These are phyloP conservation scores for Parachlorella kessleri DNA, from an alignment of 139 green algal genomes.

Conservation along the genomic window DNA sequence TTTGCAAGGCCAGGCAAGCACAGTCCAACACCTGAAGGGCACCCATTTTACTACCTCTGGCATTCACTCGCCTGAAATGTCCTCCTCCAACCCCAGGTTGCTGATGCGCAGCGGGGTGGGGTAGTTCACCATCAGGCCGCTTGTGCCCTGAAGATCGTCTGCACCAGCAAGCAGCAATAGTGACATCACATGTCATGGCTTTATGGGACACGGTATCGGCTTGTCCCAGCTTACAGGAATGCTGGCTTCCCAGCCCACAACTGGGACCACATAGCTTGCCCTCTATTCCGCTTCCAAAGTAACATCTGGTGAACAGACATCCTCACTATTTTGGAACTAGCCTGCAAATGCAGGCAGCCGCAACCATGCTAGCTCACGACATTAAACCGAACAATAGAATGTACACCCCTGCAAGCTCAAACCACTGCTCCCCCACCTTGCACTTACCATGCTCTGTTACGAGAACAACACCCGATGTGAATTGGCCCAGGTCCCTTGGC, in stretches of 20 bases:
- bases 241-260: neutral
- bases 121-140: constrained; percentile 37
- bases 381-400: too few species aligned
- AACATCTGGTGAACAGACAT: too few species aligned
- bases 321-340: too few species aligned
- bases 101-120: constrained; percentile 31
- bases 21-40: too few species aligned
- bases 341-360: too few species aligned
- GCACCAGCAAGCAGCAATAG: constrained; percentile 21
- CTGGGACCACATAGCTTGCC: neutral
- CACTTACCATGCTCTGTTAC: constrained; percentile 28
- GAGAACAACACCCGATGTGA: constrained; percentile 26
- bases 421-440: too few species aligned
- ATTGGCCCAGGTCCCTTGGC: constrained; percentile 30
- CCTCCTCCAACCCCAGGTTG: constrained; percentile 34
- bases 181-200: neutral
- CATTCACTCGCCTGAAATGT: constrained; percentile 25
- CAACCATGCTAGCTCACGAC: too few species aligned
- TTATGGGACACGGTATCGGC: neutral
- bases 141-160: constrained; percentile 21
- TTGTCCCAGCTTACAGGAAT: neutral
- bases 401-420: too few species aligned
- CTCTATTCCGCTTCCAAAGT: too few species aligned
- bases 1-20: too few species aligned
- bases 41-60: too few species aligned